These are phyloP conservation scores for Torulaspora delbrueckii DNA, from an alignment of 805 yeast species.

Conservation along the genomic window DNA sequence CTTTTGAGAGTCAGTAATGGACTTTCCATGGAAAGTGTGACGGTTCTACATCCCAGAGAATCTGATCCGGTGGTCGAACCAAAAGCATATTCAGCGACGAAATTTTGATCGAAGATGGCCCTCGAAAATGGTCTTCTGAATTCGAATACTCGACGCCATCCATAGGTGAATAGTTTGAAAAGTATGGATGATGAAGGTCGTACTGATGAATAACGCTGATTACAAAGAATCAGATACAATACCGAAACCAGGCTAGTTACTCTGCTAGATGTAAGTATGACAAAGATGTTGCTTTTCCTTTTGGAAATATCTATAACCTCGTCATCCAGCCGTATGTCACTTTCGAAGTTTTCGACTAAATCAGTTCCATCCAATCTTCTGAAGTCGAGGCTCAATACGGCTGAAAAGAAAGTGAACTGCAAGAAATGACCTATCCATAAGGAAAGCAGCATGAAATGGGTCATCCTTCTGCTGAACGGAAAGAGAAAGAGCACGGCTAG, in stretches of 20 bases:
- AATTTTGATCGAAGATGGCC: constrained; percentile 13
- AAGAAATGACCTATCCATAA: constrained; percentile 55
- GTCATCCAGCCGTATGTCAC: constrained; percentile 7
- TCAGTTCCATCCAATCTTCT: constrained; percentile 59
- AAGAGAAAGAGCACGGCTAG: constrained; percentile 32
- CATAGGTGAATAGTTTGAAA: constrained; percentile 11
- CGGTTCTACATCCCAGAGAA: background rate
- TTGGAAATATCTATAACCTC: constrained; percentile 3
- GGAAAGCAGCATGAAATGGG: constrained; percentile 44
- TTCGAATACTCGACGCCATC: constrained; percentile 3
- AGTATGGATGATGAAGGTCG: constrained; percentile 21
- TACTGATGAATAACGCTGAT: constrained; percentile 12
- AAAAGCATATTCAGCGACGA: constrained; percentile 10
- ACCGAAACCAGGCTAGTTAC: constrained; percentile 3
- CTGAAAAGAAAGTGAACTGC: constrained; percentile 59
- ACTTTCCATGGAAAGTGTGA: background rate
- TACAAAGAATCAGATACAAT: constrained; percentile 9
- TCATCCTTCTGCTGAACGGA: constrained; percentile 38
- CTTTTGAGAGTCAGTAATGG: constrained; percentile 11
- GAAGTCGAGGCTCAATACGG: constrained; percentile 63
- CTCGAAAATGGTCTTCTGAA: constrained; percentile 8
- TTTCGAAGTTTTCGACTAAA: constrained; percentile 28
- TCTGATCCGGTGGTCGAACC: background rate
- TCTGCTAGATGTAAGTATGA: constrained; percentile 1
- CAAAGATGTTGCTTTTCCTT: background rate